These are phyloP conservation scores for Dioszegia aurantiaca DNA, from an alignment of 768 basidiomycete species.

Conservation along the genomic window DNA sequence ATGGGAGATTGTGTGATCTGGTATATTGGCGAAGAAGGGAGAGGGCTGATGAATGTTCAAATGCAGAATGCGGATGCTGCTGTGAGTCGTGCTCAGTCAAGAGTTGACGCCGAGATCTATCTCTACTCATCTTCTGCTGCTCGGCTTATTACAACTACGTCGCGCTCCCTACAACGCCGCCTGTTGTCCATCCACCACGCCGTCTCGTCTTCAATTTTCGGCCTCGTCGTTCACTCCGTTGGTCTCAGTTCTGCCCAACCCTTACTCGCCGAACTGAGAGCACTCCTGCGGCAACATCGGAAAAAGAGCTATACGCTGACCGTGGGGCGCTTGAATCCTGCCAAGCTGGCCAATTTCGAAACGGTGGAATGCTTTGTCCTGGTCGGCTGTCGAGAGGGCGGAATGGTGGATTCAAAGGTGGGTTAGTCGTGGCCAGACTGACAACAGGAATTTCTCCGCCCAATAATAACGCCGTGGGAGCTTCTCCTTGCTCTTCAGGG, in stretches of 20 bases:
- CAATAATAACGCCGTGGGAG: slow-evolving; percentile 93
- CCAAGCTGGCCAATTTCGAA: slow-evolving; percentile 91
- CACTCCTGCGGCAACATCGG: slow-evolving; percentile 62
- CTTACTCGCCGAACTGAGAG: slow-evolving; percentile 76
- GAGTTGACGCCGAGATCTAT: slow-evolving; percentile 60
- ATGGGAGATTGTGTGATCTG: slow-evolving; percentile 55
- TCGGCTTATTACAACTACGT: slow-evolving; percentile 64
- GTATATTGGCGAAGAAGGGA: slow-evolving; percentile 75
- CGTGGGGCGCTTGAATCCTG: slow-evolving; percentile 90
- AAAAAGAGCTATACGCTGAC: slow-evolving; percentile 94
- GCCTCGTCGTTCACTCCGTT: slow-evolving; percentile 89
- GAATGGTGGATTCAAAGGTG: slow-evolving; percentile 57
- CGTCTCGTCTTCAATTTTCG: slow-evolving; percentile 87
- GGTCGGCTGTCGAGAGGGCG: slow-evolving; percentile 92
- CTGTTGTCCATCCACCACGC: slow-evolving; percentile 84
- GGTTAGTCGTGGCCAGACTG: slow-evolving; percentile 48
- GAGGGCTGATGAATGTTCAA: slow-evolving; percentile 76
- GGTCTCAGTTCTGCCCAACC: slow-evolving; percentile 87
- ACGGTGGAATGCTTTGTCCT: slow-evolving; percentile 95
- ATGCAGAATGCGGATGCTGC: slow-evolving; percentile 70
- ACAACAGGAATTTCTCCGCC: slow-evolving; percentile 75
- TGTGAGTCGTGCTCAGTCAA: slow-evolving; percentile 54
- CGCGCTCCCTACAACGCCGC: slow-evolving; percentile 81
- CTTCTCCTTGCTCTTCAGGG: slow-evolving; percentile 73
- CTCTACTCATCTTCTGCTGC: slow-evolving; percentile 63